Evolutionary conservation across 768 basidiomycete species (phyloP).

Genomic region (Macrolepiota albuminosa): DNA sequence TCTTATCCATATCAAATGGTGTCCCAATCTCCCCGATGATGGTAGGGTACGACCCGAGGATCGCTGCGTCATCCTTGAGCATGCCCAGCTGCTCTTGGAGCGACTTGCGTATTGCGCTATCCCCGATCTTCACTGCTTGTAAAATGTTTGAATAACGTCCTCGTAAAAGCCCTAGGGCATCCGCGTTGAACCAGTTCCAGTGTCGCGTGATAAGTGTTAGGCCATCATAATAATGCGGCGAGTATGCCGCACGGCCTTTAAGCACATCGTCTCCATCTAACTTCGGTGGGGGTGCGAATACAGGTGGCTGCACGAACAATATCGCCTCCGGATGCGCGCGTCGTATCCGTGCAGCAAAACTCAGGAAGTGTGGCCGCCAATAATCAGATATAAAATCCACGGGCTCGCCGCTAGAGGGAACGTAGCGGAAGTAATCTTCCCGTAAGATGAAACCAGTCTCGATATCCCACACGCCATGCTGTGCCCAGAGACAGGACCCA

Average conservation of each 20-base stretch:
- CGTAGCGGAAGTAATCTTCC: constrained; percentile 70
- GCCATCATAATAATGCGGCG: constrained; percentile 93
- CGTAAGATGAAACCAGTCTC: constrained; percentile 59
- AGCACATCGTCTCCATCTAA: constrained; percentile 46
- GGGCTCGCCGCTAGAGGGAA: constrained; percentile 35
- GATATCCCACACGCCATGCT: constrained; percentile 86
- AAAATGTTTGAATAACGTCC: constrained; percentile 69
- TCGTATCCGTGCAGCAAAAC: constrained; percentile 56
- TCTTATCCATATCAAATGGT: constrained; percentile 91
- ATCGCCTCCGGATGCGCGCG: constrained; percentile 75
- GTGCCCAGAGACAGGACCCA: constrained; percentile 83
- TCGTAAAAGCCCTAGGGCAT: constrained; percentile 87
- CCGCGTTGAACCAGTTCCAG: constrained; percentile 95
- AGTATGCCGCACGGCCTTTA: constrained; percentile 66
- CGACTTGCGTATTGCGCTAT: constrained; percentile 72
- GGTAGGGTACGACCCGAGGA: constrained; percentile 74
- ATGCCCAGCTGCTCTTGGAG: constrained; percentile 80
- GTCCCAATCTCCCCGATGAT: constrained; percentile 95
- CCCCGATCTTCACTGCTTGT: constrained; percentile 79
- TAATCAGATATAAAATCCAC: constrained; percentile 75
- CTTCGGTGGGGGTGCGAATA: constrained; percentile 76
- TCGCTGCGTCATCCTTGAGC: constrained; percentile 67
- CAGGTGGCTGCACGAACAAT: constrained; percentile 87
- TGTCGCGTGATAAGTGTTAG: constrained; percentile 89
- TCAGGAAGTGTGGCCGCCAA: constrained; percentile 68